These are phyloP conservation scores for Theileria annulata DNA, from an alignment of 169 alveolate species.

Conservation along the genomic window DNA sequence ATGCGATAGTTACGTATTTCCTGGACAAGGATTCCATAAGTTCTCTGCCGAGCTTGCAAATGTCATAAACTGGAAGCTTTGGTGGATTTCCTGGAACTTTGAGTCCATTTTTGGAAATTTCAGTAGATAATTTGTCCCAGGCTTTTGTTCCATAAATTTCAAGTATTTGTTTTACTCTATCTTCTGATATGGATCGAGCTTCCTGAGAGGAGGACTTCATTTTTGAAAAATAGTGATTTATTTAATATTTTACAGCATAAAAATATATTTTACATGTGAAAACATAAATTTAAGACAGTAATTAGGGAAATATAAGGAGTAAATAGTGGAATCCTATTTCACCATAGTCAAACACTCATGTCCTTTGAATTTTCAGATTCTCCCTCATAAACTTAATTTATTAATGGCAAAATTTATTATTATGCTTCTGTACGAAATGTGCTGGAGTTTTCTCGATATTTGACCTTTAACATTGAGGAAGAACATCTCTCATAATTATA, in stretches of 20 bases:
- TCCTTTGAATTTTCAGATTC: background rate
- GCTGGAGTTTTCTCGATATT: background rate
- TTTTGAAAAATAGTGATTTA: background rate
- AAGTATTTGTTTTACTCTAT: slow-evolving; percentile 26
- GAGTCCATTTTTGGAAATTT: slow-evolving; percentile 3
- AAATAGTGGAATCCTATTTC: slow-evolving; percentile 7
- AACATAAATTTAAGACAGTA: background rate
- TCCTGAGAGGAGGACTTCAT: slow-evolving; percentile 8
- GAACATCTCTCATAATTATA: background rate
- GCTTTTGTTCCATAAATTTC: slow-evolving; percentile 25
- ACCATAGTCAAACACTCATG: background rate
- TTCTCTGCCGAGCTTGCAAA: slow-evolving; percentile 54
- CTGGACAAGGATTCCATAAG: slow-evolving; percentile 26
- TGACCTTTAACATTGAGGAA: background rate
- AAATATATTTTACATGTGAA: background rate
- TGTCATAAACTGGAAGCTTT: slow-evolving; percentile 1
- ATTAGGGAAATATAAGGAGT: background rate
- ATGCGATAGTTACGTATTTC: slow-evolving; percentile 30
- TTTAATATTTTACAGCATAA: background rate
- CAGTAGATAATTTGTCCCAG: slow-evolving; percentile 51
- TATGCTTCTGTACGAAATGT: background rate
- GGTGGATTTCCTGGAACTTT: background rate
- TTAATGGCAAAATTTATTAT: background rate
- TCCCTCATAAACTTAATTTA: background rate
- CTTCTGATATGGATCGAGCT: slow-evolving; percentile 37